Evolutionary conservation across 176 grass and related monocot genomes (phyloP).

Genomic region (Sorghum bicolor): DNA sequence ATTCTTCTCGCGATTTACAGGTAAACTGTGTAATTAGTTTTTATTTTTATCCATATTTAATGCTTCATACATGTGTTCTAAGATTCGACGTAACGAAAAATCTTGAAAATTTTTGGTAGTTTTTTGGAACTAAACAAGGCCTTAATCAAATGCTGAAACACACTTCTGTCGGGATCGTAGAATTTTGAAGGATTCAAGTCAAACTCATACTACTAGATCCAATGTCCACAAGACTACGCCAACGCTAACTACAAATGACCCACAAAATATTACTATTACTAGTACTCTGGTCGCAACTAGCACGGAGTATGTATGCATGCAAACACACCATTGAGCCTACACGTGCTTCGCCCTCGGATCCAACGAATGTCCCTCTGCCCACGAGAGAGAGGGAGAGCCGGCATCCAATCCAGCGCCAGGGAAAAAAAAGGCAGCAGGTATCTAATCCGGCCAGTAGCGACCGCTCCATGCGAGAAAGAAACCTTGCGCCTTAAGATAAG

Average conservation of each 20-base stretch:
- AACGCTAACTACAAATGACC: too few species aligned
- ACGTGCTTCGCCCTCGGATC: slow-evolving; percentile 23
- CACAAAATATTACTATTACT: too few species aligned
- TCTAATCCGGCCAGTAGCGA: neutral
- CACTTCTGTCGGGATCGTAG: neutral
- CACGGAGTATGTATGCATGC: too few species aligned
- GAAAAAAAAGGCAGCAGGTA: neutral
- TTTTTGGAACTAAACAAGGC: too few species aligned
- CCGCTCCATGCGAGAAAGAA: neutral
- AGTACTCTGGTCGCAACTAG: too few species aligned
- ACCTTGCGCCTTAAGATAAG: slow-evolving; percentile 25
- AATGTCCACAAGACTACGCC: neutral
- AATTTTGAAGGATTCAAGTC: too few species aligned
- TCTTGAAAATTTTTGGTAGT: too few species aligned
- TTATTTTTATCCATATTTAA: too few species aligned
- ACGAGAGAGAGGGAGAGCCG: neutral
- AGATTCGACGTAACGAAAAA: too few species aligned
- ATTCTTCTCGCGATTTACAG: too few species aligned
- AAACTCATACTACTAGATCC: neutral
- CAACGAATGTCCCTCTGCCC: neutral
- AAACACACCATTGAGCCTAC: neutral
- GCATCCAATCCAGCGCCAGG: neutral
- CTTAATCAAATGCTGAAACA: neutral
- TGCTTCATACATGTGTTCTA: too few species aligned
- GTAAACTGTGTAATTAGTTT: too few species aligned